Evolutionary conservation across 257 asterid species (phyloP).

Genomic region (Gentiana straminea): DNA sequence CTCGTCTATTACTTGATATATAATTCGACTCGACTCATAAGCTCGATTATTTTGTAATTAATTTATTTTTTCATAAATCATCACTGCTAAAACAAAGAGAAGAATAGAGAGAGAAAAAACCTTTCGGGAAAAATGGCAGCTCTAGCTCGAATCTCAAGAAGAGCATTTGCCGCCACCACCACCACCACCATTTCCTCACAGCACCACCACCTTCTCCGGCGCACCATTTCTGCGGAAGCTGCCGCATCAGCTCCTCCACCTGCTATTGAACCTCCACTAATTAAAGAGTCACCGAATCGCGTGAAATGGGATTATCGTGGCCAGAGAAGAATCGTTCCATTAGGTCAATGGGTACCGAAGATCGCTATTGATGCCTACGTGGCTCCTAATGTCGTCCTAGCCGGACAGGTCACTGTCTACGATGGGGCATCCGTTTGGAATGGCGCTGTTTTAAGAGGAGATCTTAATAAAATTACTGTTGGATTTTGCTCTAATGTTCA

Average conservation of each 20-base stretch:
- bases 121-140: conserved; percentile 42
- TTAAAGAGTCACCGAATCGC: conserved; percentile 54
- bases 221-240: conserved; percentile 42
- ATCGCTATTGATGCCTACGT: conserved; percentile 89
- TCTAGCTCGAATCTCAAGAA: conserved; percentile 47
- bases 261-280: conserved; percentile 20
- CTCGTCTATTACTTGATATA: too few species aligned
- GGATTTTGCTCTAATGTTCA: conserved; percentile 87
- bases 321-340: conserved; percentile 62
- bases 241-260: conserved; percentile 16
- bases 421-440: conserved; percentile 94
- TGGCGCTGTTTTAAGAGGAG: conserved; percentile 75
- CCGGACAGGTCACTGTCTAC: conserved; percentile 83
- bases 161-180: conserved; percentile 31
- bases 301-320: conserved; percentile 93
- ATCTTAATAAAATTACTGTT: conserved; percentile 70
- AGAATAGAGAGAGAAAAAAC: too few species aligned
- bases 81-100: too few species aligned
- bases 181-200: background rate
- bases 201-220: conserved; percentile 15
- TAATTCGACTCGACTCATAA: too few species aligned
- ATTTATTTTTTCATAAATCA: too few species aligned
- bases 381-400: conserved; percentile 86
- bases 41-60: too few species aligned
- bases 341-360: conserved; percentile 88